Percentiles rank a stretch among this genome's conserved stretches.
Conservation (phyloP, 305 asterid species). For the Fraxinus ornus region DNA sequence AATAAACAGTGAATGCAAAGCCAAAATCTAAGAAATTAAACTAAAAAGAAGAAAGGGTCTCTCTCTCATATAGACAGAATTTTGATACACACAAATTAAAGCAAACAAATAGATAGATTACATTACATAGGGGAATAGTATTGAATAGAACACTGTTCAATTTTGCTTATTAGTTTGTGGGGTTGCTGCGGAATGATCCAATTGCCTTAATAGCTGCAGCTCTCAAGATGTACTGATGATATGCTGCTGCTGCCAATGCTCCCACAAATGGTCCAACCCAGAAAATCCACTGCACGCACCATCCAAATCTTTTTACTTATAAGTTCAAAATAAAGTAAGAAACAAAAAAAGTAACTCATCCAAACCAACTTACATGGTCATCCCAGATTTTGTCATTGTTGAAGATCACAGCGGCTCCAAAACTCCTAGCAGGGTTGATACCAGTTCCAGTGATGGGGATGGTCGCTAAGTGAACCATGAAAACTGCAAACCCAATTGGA, state of each 20-base stretch:
- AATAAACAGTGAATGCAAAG: neutral
- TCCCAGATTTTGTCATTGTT: constrained; percentile 51
- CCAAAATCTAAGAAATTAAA: neutral
- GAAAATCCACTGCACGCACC: constrained; percentile 49
- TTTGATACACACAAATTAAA: neutral
- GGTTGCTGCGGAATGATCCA: constrained; percentile 50
- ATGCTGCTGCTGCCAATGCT: constrained; percentile 49
- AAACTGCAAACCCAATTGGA: constrained; percentile 58
- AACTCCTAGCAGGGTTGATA: constrained; percentile 60
- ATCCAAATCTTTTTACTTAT: neutral
- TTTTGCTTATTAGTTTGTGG: constrained; percentile 28
- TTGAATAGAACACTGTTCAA: neutral
- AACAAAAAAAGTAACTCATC: neutral
- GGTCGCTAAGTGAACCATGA: constrained; percentile 63
- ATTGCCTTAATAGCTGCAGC: constrained; percentile 50
- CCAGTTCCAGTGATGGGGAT: constrained; percentile 66
- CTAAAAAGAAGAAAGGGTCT: neutral
- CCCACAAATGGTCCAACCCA: constrained; percentile 64
- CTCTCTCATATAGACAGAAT: neutral
- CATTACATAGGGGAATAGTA: neutral
- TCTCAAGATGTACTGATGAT: constrained; percentile 56
- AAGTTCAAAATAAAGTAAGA: neutral
- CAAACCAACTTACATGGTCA: constrained; percentile 41
- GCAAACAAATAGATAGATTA: neutral
- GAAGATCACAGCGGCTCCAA: constrained; percentile 55